These are phyloP conservation scores for Cercospora janseana DNA, from an alignment of 2,329 filamentous ascomycete genomes.

Conservation along the genomic window DNA sequence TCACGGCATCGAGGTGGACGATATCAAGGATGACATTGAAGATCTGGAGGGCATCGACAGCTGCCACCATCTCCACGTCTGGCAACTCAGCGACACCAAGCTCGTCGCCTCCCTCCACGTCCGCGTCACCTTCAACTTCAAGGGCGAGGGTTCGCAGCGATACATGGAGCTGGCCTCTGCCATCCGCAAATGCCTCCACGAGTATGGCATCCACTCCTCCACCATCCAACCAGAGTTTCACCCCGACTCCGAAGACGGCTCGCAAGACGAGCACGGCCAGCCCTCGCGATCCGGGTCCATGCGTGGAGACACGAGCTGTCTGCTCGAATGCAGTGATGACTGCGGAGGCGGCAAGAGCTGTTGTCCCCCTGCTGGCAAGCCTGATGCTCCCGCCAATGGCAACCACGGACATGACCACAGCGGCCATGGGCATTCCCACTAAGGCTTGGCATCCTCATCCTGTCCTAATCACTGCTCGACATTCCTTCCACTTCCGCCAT, in stretches of 20 bases:
- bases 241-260: conserved; percentile 35
- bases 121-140: conserved; percentile 85
- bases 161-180: conserved; percentile 89
- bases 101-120: conserved; percentile 91
- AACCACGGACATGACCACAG: conserved; percentile 23
- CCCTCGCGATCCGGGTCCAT: conserved; percentile 27
- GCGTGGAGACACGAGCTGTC: conserved; percentile 40
- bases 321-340: conserved; percentile 47
- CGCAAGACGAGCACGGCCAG: conserved; percentile 35
- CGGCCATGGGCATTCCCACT: conserved; percentile 24
- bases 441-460: too few species aligned
- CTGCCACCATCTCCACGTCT: conserved; percentile 95
- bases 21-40: conserved; percentile 90
- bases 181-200: conserved; percentile 85
- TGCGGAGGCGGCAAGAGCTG: conserved; percentile 45
- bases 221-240: conserved; percentile 91
- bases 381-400: conserved; percentile 15
- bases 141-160: conserved; percentile 67
- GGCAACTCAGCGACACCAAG: conserved; percentile 95
- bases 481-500: too few species aligned
- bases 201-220: conserved; percentile 92
- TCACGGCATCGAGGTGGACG: conserved; percentile 78
- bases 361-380: conserved; percentile 37
- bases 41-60: conserved; percentile 78
- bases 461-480: too few species aligned